Evolutionary conservation across 805 yeast genomes (phyloP).

Genomic region (Jamesozyma piceae): DNA sequence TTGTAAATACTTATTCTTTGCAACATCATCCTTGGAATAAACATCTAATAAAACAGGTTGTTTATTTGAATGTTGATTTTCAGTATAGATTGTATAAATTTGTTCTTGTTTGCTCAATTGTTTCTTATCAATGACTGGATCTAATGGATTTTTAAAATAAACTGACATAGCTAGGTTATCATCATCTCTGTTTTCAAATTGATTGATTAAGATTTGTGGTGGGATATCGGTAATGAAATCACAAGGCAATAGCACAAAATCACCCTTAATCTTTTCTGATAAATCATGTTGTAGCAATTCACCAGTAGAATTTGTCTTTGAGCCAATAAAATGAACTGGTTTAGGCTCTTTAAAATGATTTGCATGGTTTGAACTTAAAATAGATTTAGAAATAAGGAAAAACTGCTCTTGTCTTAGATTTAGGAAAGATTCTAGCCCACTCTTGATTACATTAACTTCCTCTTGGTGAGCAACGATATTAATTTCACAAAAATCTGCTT

Average conservation of each 20-base stretch:
- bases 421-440: conserved; percentile 42
- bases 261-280: conserved; percentile 34
- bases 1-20: conserved; percentile 60
- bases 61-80: conserved; percentile 33
- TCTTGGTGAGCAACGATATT: conserved; percentile 51
- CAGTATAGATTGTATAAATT: conserved; percentile 59
- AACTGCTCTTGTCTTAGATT: conserved; percentile 31
- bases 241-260: conserved; percentile 83
- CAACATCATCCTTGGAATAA: conserved; percentile 59
- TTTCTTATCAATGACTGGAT: conserved; percentile 68
- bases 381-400: conserved; percentile 17
- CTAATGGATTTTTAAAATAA: conserved; percentile 66
- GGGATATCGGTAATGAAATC: conserved; percentile 90
- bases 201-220: conserved; percentile 79
- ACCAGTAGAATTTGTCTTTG: conserved; percentile 52
- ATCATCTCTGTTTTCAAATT: conserved; percentile 62
- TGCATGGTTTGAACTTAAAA: conserved; percentile 18
- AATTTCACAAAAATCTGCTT: conserved; percentile 65
- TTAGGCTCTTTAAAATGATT: conserved; percentile 28
- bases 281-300: conserved; percentile 42
- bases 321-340: conserved; percentile 35
- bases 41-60: conserved; percentile 51
- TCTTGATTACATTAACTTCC: conserved; percentile 38
- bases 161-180: conserved; percentile 64
- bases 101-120: conserved; percentile 27